These are phyloP conservation scores for Fusarium incarnatum DNA, from an alignment of 2,329 filamentous ascomycete species.

Conservation along the genomic window DNA sequence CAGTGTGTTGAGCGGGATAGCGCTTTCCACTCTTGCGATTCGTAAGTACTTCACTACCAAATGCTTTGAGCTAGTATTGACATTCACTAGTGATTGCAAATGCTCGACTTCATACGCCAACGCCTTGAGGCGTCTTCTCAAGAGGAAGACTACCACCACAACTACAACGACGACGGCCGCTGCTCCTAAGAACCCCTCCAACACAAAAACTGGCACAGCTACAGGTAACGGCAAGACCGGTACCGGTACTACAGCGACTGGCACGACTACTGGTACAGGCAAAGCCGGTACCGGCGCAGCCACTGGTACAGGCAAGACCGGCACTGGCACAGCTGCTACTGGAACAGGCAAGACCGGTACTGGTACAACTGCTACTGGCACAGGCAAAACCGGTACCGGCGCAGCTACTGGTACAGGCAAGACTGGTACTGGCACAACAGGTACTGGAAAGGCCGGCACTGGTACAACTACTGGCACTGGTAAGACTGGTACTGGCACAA, in stretches of 20 bases:
- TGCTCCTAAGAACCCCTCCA: neutral
- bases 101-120: neutral
- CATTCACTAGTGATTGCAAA: slow-evolving; percentile 3
- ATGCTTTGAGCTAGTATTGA: neutral
- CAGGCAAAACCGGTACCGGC: no score
- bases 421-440: neutral
- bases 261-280: neutral
- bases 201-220: neutral
- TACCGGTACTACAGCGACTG: no score
- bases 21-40: slow-evolving; percentile 7
- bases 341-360: neutral
- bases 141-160: neutral
- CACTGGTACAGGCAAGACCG: neutral
- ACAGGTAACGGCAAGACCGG: neutral
- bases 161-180: neutral
- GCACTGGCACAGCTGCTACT: neutral
- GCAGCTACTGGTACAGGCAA: neutral
- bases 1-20: neutral
- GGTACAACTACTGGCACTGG: neutral
- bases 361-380: no score
- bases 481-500: neutral
- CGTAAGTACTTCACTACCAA: neutral
- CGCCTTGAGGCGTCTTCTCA: neutral
- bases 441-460: neutral
- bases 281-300: neutral